Percentiles rank a stretch among this genome's conserved stretches.
phyloP scores from a whole-genome alignment of 371 early-diverging fungal species.

The Chytridium lagenaria region DNA sequence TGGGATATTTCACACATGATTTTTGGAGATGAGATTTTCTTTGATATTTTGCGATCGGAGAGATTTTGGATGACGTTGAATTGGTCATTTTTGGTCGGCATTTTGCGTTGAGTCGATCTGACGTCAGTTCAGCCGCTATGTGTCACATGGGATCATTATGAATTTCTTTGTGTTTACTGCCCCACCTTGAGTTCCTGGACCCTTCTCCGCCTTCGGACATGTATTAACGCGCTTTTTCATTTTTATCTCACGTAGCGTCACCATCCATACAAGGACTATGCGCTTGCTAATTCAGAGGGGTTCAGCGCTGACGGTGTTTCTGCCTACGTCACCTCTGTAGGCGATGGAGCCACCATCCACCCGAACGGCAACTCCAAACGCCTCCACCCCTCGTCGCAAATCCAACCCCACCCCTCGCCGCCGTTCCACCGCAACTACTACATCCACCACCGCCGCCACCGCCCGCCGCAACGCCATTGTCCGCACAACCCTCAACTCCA shows the following conservation, averaged over 20 bases:
- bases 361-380: not conserved
- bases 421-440: not conserved
- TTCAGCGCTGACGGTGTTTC: slow-evolving; percentile 5
- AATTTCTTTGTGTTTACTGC: no score
- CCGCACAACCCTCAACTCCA: not conserved
- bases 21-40: no score
- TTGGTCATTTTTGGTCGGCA: no score
- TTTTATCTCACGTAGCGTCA: slow-evolving; percentile 3
- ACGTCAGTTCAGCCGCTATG: no score
- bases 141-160: no score
- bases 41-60: no score
- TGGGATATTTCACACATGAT: no score
- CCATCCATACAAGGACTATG: slow-evolving; percentile 20
- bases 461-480: not conserved
- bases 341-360: not conserved
- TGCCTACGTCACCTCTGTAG: not conserved
- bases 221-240: no score
- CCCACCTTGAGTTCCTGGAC: no score
- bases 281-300: slow-evolving; percentile 9
- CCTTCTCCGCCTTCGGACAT: no score
- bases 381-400: not conserved
- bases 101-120: no score
- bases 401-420: not conserved
- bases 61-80: no score
- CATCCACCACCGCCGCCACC: not conserved